Percentiles rank a stretch among this genome's conserved stretches.
phyloP scores from a whole-genome alignment of 2,329 filamentous ascomycete species.

The Pseudofabraea citricarpa region DNA sequence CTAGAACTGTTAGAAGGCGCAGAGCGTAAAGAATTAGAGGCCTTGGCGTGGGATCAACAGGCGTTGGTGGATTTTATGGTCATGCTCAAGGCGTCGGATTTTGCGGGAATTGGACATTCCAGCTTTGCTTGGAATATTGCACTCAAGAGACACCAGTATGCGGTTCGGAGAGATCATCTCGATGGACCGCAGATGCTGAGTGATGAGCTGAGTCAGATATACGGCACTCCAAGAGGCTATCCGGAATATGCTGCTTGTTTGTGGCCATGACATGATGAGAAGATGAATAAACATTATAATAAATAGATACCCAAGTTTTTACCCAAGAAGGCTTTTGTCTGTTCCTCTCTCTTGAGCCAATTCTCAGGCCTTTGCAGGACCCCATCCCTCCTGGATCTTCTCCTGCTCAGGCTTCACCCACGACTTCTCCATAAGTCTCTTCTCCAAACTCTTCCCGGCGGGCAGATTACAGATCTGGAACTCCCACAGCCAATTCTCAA shows the following conservation, averaged over 20 bases:
- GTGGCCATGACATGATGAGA: conserved; percentile 21
- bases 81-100: conserved; percentile 8
- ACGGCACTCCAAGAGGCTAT: conserved; percentile 13
- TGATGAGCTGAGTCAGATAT: conserved; percentile 22
- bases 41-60: conserved; percentile 12
- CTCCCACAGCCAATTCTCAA: neutral
- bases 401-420: no score
- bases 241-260: conserved; percentile 19
- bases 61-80: conserved; percentile 11
- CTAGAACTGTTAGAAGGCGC: conserved; percentile 3
- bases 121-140: conserved; percentile 13
- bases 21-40: conserved; percentile 2
- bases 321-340: no score
- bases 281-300: no score
- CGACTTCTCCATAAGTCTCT: neutral
- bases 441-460: conserved; percentile 1
- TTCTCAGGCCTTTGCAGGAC: no score
- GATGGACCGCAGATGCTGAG: conserved; percentile 17
- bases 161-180: conserved; percentile 11
- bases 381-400: no score
- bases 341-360: no score
- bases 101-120: conserved; percentile 8
- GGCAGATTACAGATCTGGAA: neutral
- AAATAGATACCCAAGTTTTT: no score
- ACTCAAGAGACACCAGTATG: conserved; percentile 8